phyloP scores from a whole-genome alignment of 768 basidiomycete genomes.

The Tremella yokohamensis region DNA sequence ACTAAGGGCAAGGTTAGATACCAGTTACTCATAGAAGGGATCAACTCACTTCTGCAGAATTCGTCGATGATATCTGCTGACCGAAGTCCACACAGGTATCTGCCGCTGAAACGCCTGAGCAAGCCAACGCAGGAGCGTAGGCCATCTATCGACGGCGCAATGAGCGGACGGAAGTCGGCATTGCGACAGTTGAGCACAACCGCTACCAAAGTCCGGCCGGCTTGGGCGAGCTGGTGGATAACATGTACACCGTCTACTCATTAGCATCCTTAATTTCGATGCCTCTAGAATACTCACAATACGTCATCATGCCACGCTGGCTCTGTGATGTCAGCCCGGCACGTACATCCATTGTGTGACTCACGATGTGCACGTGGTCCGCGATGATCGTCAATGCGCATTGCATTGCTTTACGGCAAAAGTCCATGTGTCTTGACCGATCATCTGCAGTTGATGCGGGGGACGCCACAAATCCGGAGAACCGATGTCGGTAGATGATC shows the following conservation, averaged over 20 bases:
- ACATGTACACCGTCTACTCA: conserved; percentile 82
- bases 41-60: conserved; percentile 71
- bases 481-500: conserved; percentile 83
- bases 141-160: conserved; percentile 77
- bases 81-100: conserved; percentile 85
- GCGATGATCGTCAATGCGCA: conserved; percentile 78
- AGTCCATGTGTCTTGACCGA: conserved; percentile 54
- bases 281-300: conserved; percentile 61
- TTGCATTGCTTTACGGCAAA: conserved; percentile 62
- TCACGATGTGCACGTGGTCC: conserved; percentile 77
- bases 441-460: conserved; percentile 60
- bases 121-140: conserved; percentile 82
- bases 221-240: conserved; percentile 91
- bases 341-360: conserved; percentile 8
- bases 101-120: conserved; percentile 80
- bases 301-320: conserved; percentile 84
- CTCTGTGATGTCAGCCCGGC: conserved; percentile 30
- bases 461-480: conserved; percentile 50
- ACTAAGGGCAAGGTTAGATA: conserved; percentile 54
- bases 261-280: conserved; percentile 10
- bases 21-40: background rate
- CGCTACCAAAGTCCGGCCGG: conserved; percentile 83
- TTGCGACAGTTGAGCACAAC: conserved; percentile 82
- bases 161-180: conserved; percentile 69
- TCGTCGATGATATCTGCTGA: conserved; percentile 93